phyloP scores from a whole-genome alignment of 2,329 filamentous ascomycete genomes.

The Acrocalymma vagum region DNA sequence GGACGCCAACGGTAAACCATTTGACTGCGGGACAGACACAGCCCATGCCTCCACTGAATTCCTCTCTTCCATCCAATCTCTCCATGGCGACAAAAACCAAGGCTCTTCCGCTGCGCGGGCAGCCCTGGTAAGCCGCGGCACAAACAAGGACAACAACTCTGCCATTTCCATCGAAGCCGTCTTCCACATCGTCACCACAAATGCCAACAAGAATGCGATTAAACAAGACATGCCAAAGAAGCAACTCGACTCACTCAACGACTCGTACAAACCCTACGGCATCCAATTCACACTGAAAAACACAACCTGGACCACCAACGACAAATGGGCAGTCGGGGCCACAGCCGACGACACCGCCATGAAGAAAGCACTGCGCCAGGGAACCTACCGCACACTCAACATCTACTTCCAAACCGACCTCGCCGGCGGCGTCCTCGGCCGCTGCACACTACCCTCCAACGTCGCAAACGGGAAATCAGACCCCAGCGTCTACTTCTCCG shows the following conservation, averaged over 20 bases:
- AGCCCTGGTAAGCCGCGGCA: slow-evolving; percentile 25
- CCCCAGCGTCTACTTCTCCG: slow-evolving; percentile 55
- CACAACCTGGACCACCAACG: slow-evolving; percentile 61
- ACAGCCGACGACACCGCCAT: slow-evolving; percentile 58
- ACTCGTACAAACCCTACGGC: slow-evolving; percentile 57
- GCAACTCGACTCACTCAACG: slow-evolving; percentile 52
- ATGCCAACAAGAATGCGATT: slow-evolving; percentile 45
- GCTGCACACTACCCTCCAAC: slow-evolving; percentile 59
- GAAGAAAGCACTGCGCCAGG: slow-evolving; percentile 63
- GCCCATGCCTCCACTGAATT: slow-evolving; percentile 48
- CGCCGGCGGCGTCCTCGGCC: slow-evolving; percentile 57
- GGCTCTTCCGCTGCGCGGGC: slow-evolving; percentile 40
- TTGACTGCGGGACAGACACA: slow-evolving; percentile 53
- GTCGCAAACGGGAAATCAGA: slow-evolving; percentile 50
- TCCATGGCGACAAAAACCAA: slow-evolving; percentile 37
- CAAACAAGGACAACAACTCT: slow-evolving; percentile 22
- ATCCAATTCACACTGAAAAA: slow-evolving; percentile 61
- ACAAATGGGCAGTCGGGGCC: slow-evolving; percentile 61
- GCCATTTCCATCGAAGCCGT: slow-evolving; percentile 51
- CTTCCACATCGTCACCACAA: slow-evolving; percentile 56
- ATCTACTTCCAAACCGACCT: slow-evolving; percentile 68
- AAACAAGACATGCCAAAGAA: slow-evolving; percentile 50
- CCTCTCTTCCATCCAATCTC: slow-evolving; percentile 45
- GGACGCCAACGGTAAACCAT: slow-evolving; percentile 37
- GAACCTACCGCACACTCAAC: slow-evolving; percentile 64